Evolutionary conservation across 768 basidiomycete species (phyloP).

Genomic region (Russula vinacea): DNA sequence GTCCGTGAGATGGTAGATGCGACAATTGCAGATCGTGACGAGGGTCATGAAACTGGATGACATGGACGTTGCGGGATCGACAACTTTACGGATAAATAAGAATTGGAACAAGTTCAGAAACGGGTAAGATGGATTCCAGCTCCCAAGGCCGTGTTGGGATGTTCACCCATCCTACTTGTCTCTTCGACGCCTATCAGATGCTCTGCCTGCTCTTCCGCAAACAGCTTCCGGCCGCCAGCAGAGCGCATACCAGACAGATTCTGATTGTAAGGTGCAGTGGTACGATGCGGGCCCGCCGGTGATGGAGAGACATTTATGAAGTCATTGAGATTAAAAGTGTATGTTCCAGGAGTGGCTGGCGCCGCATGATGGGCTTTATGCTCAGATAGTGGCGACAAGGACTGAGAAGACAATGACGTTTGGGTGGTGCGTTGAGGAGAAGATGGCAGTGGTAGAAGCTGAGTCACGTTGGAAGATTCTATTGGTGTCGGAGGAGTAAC

Average conservation of each 20-base stretch:
- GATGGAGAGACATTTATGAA: slow-evolving; percentile 33
- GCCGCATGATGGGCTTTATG: slow-evolving; percentile 20
- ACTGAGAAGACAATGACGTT: slow-evolving; percentile 4
- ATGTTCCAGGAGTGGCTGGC: slow-evolving; percentile 30
- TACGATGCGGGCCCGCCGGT: slow-evolving; percentile 27
- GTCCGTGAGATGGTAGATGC: slow-evolving; percentile 31
- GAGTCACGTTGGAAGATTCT: slow-evolving; percentile 11
- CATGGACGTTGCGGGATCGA: slow-evolving; percentile 21
- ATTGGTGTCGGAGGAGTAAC: slow-evolving; percentile 29
- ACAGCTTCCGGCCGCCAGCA: slow-evolving; percentile 28
- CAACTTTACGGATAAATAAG: slow-evolving; percentile 28
- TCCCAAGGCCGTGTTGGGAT: slow-evolving; percentile 26
- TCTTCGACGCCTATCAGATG: slow-evolving; percentile 21
- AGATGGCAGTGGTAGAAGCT: slow-evolving; percentile 24
- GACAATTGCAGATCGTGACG: slow-evolving; percentile 32
- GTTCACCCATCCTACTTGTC: slow-evolving; percentile 18
- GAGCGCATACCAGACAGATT: slow-evolving; percentile 28
- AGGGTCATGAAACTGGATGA: slow-evolving; percentile 27
- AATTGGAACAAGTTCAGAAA: slow-evolving; percentile 19
- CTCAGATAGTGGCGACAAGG: slow-evolving; percentile 20
- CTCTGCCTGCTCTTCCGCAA: slow-evolving; percentile 29
- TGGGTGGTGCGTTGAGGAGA: slow-evolving; percentile 21
- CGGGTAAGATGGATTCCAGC: slow-evolving; percentile 29
- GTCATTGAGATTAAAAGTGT: slow-evolving; percentile 31
- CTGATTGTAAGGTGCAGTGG: slow-evolving; percentile 23